Evolutionary conservation across 2,329 filamentous ascomycete species (phyloP).

Genomic region (Stachybotrys chlorohalonatus): DNA sequence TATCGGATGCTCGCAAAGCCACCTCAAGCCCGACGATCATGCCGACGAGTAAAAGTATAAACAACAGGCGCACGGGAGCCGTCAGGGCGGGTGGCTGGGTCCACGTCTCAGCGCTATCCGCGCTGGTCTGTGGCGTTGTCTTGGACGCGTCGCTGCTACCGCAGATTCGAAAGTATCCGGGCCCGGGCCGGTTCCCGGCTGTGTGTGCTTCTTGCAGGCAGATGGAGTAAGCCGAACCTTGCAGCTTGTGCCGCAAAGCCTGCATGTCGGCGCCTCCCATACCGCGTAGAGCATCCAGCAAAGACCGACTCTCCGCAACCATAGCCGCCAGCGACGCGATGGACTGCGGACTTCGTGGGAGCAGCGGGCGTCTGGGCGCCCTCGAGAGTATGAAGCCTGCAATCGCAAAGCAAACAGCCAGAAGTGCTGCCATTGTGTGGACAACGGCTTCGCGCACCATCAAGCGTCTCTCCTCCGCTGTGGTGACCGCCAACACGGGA

Average conservation of each 20-base stretch:
- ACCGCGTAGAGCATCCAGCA: constrained; percentile 24
- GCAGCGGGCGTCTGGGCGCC: constrained; percentile 20
- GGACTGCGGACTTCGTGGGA: constrained; percentile 24
- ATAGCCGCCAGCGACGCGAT: constrained; percentile 25
- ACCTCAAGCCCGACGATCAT: constrained; percentile 25
- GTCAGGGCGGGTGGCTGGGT: constrained; percentile 20
- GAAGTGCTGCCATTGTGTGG: constrained; percentile 19
- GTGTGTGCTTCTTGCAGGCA: constrained; percentile 26
- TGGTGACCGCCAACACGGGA: constrained; percentile 12
- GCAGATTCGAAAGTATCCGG: constrained; percentile 16
- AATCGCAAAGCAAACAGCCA: constrained; percentile 16
- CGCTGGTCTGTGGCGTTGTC: neutral
- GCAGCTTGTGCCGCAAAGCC: constrained; percentile 16
- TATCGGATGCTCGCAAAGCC: constrained; percentile 19
- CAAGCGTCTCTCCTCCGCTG: constrained; percentile 18
- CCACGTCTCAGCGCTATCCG: constrained; percentile 16
- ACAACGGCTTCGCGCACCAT: constrained; percentile 17
- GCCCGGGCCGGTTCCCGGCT: constrained; percentile 8
- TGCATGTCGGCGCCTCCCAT: constrained; percentile 20
- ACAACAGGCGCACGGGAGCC: constrained; percentile 15
- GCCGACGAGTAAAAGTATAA: constrained; percentile 14
- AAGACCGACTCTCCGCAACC: constrained; percentile 22
- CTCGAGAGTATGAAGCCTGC: constrained; percentile 7
- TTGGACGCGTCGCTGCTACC: constrained; percentile 10
- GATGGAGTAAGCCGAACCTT: constrained; percentile 17